A percentile compares a stretch with the other conserved stretches of the same genome.
These are phyloP conservation scores for Xylogone sp. DNA, from an alignment of 2,329 filamentous ascomycete species.

Conservation along the genomic window DNA sequence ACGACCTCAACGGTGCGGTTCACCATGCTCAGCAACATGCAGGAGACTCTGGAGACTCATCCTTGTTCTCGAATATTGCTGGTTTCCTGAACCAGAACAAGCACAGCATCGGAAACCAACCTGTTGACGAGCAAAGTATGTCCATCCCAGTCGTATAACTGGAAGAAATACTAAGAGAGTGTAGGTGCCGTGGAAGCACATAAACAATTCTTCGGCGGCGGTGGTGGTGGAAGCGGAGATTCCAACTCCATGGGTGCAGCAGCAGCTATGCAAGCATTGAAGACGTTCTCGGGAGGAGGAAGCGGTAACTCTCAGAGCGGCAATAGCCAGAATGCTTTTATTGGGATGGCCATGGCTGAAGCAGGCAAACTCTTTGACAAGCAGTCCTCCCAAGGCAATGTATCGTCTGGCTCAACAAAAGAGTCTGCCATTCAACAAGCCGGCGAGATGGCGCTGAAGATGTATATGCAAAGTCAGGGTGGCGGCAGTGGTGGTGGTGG, in stretches of 20 bases:
- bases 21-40: slow-evolving; percentile 52
- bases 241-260: slow-evolving; percentile 61
- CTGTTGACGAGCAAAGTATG: slow-evolving; percentile 54
- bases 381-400: slow-evolving; percentile 50
- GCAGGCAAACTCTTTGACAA: slow-evolving; percentile 69
- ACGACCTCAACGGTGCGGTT: slow-evolving; percentile 51
- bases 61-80: slow-evolving; percentile 53
- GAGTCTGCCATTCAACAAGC: slow-evolving; percentile 75
- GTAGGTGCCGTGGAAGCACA: slow-evolving; percentile 69
- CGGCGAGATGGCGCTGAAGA: slow-evolving; percentile 82
- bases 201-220: slow-evolving; percentile 65
- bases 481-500: slow-evolving; percentile 40
- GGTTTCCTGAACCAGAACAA: slow-evolving; percentile 51
- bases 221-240: slow-evolving; percentile 42
- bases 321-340: slow-evolving; percentile 71
- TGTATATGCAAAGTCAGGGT: slow-evolving; percentile 79
- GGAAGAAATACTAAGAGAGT: neutral
- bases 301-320: slow-evolving; percentile 38
- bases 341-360: slow-evolving; percentile 84
- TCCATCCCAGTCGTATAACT: neutral
- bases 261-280: slow-evolving; percentile 77
- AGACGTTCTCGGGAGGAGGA: slow-evolving; percentile 66
- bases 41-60: slow-evolving; percentile 41
- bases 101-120: slow-evolving; percentile 42
- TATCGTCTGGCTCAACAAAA: slow-evolving; percentile 63